Base-by-base conservation (phyloP, 2,329 filamentous ascomycete genomes). In the Pestalotiopsis sp. region DNA sequence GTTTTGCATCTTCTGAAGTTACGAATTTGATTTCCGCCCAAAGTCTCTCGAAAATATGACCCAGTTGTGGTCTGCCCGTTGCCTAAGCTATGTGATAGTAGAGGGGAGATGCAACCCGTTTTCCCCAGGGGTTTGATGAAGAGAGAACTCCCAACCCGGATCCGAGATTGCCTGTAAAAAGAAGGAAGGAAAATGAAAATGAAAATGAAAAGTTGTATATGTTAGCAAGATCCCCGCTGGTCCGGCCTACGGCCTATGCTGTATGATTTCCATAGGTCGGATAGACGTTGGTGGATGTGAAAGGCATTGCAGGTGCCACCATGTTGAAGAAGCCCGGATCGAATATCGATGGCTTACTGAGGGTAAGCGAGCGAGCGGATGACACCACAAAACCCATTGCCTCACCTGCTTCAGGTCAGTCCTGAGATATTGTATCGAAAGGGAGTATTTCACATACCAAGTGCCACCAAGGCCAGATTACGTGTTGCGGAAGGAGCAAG, bases 401-500 rank as follows among this genome's bases (percentile, higher is more conserved):
- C 58, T 76, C 74, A n/a, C 75, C 75, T 77, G 39, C 38, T 1
- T 20, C 11, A n/a, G 52, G 48, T 68, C 57, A 69, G 69, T 63
- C 48, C 20, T 22, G 22, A 52, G 20, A 10, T 24, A 1, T 20
- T 64, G 5, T 7, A n/a, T 5, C 10, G 3, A 63, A 40, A 11
- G 17, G n/a, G 40, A 30, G 5, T 9, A 1, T 6, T 30, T 60
- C 38, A 61, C 71, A 65, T 70, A 78, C 77, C 77, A 39, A 77
- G 30, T 62, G 68, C 71, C 24, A 78, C 35, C 14, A 78, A 65
- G 10, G 65, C 74, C 1, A 78, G 4, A 52, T 78, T 78, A 39
- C 76, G 73, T 22, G 72, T 24, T 10, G 70, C 66, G 10, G 76
- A 78, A 30, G 77, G 75, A 44, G 76, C 73, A 52, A 78, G 73